Conservation (phyloP, 768 basidiomycete species). For the Serpula lacrymans region DNA sequence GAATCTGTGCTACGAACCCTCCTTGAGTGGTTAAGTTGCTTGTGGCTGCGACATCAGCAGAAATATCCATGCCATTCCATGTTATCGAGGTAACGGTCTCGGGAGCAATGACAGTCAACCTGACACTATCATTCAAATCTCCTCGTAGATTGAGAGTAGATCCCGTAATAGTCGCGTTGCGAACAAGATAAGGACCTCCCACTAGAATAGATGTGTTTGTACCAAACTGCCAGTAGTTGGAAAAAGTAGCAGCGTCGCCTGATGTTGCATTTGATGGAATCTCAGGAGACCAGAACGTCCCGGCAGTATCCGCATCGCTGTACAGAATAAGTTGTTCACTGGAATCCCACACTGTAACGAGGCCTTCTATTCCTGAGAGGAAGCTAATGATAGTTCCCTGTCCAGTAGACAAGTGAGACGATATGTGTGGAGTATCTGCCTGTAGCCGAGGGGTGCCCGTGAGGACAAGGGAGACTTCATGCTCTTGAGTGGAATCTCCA, state of each 20-base stretch:
- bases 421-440: conserved; percentile 20
- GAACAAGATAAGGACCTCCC: conserved; percentile 63
- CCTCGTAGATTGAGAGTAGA: conserved; percentile 60
- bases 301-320: conserved; percentile 61
- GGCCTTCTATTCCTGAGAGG: conserved; percentile 51
- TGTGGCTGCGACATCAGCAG: conserved; percentile 32
- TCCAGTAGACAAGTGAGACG: conserved; percentile 19
- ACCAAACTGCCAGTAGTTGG: conserved; percentile 70
- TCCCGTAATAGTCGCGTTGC: conserved; percentile 45
- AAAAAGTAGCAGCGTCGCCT: conserved; percentile 39
- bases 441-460: conserved; percentile 43
- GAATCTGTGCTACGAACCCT: conserved; percentile 48
- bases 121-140: conserved; percentile 59
- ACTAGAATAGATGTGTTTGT: conserved; percentile 67
- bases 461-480: conserved; percentile 49
- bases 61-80: conserved; percentile 65
- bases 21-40: conserved; percentile 31
- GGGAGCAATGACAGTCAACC: conserved; percentile 64
- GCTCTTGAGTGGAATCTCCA: conserved; percentile 51
- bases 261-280: conserved; percentile 41
- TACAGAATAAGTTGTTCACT: conserved; percentile 64
- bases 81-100: conserved; percentile 47
- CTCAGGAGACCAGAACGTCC: conserved; percentile 75
- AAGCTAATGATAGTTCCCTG: conserved; percentile 50
- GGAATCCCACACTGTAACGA: conserved; percentile 66